Base-by-base conservation (phyloP, 2,329 filamentous ascomycete genomes). In the Trichophyton rubrum region DNA sequence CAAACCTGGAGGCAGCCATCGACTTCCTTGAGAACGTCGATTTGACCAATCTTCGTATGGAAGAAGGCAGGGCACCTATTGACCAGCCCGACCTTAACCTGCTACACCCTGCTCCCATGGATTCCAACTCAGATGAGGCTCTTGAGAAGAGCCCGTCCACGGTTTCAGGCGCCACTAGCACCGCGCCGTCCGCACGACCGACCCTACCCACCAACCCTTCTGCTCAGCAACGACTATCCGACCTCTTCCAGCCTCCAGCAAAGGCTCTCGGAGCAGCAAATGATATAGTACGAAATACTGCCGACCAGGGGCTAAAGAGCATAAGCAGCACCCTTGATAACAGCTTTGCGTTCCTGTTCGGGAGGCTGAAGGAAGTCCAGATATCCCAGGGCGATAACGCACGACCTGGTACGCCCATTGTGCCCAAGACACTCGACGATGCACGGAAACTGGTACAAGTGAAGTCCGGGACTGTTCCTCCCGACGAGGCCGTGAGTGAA, bases 1-100 rank as follows among this genome's bases (percentile, higher is more conserved):
- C 95, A 45, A 99, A 96, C 66, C 81, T 99, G 1, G 93, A 99
- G 73, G 93, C 93, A 17, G 88, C 92, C 61, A 90, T 97, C 60
- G 91, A 88, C 59, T 99, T 99, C 69, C 78, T 99, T 13, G 89
- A 97, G 69, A 97, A 91, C 0, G 93, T 99, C 30, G 93, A 99
- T 71, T 80, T 99, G 24, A 89, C 91, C 5, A 96, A 88, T 27
- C 78, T 99, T 5, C 84, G 90, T 59, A 86, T 86, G 4, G 89
- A 96, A 65, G 90, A 95, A 71, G 57, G 57, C 57, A 17, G 40
- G 6, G 30, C 56, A 15, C 35, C 35, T 17, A 27, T 41, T 9
- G 56, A 58, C n/a, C 56, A 43, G 24, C 35, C 56, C 2, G 35
- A 41, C 13, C 17, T 49, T 17, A 66, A 56, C 20, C 20, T 40